Conservation (phyloP, 2,329 filamentous ascomycete genomes). For the Fusarium albidum region DNA sequence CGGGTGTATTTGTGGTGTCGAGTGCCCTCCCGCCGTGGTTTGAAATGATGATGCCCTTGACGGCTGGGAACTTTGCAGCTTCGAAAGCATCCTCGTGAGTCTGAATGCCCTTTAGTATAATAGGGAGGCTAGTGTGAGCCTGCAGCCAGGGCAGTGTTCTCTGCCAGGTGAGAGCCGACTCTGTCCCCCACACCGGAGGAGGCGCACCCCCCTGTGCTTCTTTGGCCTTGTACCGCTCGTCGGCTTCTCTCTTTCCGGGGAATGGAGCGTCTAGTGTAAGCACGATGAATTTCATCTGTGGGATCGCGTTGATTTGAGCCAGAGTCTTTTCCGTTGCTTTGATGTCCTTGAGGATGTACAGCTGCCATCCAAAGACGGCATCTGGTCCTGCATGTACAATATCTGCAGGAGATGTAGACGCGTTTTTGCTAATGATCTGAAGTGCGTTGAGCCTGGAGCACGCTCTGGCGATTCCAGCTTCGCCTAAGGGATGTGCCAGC, state of each 20-base stretch:
- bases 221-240: slow-evolving; percentile 54
- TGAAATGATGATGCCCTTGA: slow-evolving; percentile 63
- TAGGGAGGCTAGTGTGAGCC: slow-evolving; percentile 61
- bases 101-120: slow-evolving; percentile 76
- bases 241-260: slow-evolving; percentile 61
- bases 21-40: slow-evolving; percentile 72
- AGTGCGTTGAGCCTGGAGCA: slow-evolving; percentile 61
- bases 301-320: slow-evolving; percentile 72
- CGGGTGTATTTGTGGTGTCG: slow-evolving; percentile 59
- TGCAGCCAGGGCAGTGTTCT: slow-evolving; percentile 46
- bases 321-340: slow-evolving; percentile 47
- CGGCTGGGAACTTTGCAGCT: slow-evolving; percentile 61
- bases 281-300: slow-evolving; percentile 69
- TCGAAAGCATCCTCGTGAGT: slow-evolving; percentile 67
- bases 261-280: slow-evolving; percentile 67
- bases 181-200: slow-evolving; percentile 62
- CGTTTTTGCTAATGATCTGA: slow-evolving; percentile 71
- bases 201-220: slow-evolving; percentile 61
- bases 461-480: slow-evolving; percentile 63
- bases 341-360: slow-evolving; percentile 67
- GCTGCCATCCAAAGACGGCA: slow-evolving; percentile 65
- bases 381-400: slow-evolving; percentile 48
- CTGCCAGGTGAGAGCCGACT: slow-evolving; percentile 70
- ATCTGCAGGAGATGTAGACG: slow-evolving; percentile 64
- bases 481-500: slow-evolving; percentile 68